Base-by-base conservation (phyloP, 768 basidiomycete genomes). In the Trametes cingulata region DNA sequence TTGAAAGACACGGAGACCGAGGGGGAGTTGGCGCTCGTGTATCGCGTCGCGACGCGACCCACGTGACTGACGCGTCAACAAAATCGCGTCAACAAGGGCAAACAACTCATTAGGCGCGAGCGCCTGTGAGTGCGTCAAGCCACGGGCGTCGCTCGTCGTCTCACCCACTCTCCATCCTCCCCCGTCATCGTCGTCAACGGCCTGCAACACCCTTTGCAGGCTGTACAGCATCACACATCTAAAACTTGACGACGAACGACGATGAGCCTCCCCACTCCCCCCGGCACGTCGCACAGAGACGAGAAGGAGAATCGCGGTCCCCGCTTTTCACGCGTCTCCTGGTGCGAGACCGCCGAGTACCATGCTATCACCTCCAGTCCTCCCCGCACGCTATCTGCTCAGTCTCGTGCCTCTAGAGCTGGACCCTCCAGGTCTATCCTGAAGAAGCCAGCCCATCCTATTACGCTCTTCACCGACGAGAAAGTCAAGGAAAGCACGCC, bases 391-490 rank as follows among this genome's bases (percentile, higher is more conserved):
- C 35, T 37, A n/a, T 55, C 61, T 9, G 51, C 65, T 12, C 64
- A 72, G 14, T 49, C 71, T 15, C 78, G 75, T 55, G 71, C 77
- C 5, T 76, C 76, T 1, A 77, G 75, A 49, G 71, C 74, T 15
- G 76, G 61, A 2, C 88, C 88, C 0, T 56, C 73, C 20, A 88
- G 81, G 63, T 89, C 91, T 7, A 92, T 92, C 58, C 79, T 93
- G 36, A 93, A 92, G 73, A 83, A 79, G 65, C 58, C 68, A 8
- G 63, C 71, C 50, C 67, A 76, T 24, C 61, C 67, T 9, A 59
- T 71, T 20, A 73, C 80, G 20, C 71, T 78, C 0, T 68, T 71
- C 3, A 60, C 78, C 3, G 76, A 82, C n/a, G 76, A 79, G 49
- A 74, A 72, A 24, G 71, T 74, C 52, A 82, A 90, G 56, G 85